These are phyloP conservation scores for Paxillus involutus DNA, from an alignment of 768 basidiomycete genomes.

Conservation along the genomic window DNA sequence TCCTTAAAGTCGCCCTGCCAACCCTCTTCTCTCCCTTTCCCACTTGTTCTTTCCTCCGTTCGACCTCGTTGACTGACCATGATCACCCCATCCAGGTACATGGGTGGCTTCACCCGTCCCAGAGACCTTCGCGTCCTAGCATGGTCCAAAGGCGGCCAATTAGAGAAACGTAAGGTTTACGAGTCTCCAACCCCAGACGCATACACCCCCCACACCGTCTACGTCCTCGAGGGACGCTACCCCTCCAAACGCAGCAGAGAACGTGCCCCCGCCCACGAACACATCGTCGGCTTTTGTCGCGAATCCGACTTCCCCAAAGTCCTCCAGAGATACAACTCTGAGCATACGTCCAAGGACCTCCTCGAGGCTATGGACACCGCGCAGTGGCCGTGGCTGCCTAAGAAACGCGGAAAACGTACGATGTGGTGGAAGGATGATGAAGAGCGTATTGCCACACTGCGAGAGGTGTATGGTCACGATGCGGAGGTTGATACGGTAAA, in stretches of 20 bases:
- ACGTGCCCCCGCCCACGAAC: conserved; percentile 28
- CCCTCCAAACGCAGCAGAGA: conserved; percentile 28
- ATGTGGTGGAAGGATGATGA: conserved; percentile 31
- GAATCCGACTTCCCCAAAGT: conserved; percentile 31
- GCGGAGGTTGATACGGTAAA: background rate
- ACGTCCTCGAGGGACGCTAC: conserved; percentile 37
- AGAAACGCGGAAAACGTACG: conserved; percentile 9
- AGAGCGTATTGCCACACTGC: conserved; percentile 18
- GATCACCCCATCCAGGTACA: conserved; percentile 30
- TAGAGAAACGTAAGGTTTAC: conserved; percentile 26
- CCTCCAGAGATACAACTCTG: conserved; percentile 33
- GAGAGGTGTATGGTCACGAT: conserved; percentile 6
- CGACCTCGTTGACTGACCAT: conserved; percentile 7
- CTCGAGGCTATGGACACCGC: conserved; percentile 38
- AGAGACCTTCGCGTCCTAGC: conserved; percentile 34
- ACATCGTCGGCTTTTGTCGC: conserved; percentile 35
- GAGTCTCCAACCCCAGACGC: conserved; percentile 32
- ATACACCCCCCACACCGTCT: conserved; percentile 41
- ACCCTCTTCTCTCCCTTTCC: conserved; percentile 7
- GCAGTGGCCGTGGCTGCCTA: conserved; percentile 33
- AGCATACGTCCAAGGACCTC: conserved; percentile 5
- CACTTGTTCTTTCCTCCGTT: background rate
- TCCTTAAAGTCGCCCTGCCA: background rate
- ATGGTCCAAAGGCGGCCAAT: conserved; percentile 36
- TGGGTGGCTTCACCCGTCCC: conserved; percentile 41